Percentiles rank a stretch among this genome's conserved stretches.
Conservation (phyloP, 2,329 filamentous ascomycete genomes). For the Geosmithia putterillii region DNA sequence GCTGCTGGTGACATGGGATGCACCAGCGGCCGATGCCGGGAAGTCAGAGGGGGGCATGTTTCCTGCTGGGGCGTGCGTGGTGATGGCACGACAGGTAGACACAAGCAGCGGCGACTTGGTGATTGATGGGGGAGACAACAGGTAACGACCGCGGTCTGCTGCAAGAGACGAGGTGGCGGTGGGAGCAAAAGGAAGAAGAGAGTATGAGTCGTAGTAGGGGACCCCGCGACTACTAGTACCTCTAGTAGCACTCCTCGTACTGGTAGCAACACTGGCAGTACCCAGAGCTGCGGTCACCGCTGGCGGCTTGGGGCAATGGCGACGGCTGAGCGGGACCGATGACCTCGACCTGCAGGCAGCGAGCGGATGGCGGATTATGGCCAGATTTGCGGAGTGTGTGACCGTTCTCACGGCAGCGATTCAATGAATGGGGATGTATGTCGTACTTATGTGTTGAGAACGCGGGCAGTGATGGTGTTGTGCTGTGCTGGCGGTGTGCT, state of each 20-base stretch:
- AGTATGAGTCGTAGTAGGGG: neutral
- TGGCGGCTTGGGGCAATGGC: neutral
- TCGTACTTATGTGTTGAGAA: neutral
- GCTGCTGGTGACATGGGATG: conserved; percentile 45
- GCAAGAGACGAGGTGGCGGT: neutral
- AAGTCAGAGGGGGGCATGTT: conserved; percentile 17
- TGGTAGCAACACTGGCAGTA: neutral
- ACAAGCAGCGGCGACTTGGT: neutral
- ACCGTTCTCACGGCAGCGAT: neutral
- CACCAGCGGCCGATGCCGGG: conserved; percentile 20
- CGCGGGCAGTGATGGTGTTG: neutral
- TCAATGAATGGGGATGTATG: neutral
- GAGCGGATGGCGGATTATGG: neutral
- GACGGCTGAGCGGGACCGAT: neutral
- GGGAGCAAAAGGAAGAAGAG: neutral
- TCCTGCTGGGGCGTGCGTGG: neutral
- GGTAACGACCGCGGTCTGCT: neutral
- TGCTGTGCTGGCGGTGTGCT: neutral
- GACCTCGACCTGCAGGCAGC: neutral
- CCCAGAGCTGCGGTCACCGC: neutral
- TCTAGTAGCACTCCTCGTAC: neutral
- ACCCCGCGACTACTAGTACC: too few relatives aligned
- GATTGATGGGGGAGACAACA: neutral
- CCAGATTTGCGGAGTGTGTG: neutral
- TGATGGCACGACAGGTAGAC: too few relatives aligned